These are phyloP conservation scores for Sophora flavescens DNA, from an alignment of 306 rosid genomes.

Conservation along the genomic window DNA sequence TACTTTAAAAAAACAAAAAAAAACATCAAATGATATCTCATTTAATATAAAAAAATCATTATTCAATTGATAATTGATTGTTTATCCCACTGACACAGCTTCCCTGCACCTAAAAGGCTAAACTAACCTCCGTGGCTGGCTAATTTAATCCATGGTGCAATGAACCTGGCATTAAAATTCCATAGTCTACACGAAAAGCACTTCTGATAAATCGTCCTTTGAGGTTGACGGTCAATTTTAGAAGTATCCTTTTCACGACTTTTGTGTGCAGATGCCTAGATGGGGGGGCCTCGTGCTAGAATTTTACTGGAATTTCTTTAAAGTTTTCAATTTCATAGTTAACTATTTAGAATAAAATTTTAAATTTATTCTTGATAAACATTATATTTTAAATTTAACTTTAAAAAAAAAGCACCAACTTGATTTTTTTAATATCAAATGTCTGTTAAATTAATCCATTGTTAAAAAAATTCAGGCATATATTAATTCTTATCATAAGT, in stretches of 20 bases:
- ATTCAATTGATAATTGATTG: too few relatives aligned
- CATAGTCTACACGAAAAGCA: neutral
- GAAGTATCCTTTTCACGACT: constrained; percentile 35
- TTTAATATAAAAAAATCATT: too few relatives aligned
- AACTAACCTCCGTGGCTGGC: neutral
- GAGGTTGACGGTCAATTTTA: constrained; percentile 20
- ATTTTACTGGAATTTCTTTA: neutral
- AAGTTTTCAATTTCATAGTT: neutral
- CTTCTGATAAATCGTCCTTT: constrained; percentile 15
- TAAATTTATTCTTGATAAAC: too few relatives aligned
- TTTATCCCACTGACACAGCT: neutral
- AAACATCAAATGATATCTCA: too few relatives aligned
- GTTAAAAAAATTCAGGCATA: too few relatives aligned
- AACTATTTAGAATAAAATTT: too few relatives aligned
- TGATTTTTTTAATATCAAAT: too few relatives aligned
- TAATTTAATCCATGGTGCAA: constrained; percentile 12
- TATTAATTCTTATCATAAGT: too few relatives aligned
- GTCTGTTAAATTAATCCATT: too few relatives aligned
- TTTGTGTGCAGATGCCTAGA: neutral
- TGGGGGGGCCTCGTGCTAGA: constrained; percentile 14
- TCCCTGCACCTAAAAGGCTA: neutral
- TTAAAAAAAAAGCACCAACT: too few relatives aligned
- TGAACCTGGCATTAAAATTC: constrained; percentile 13
- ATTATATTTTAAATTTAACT: too few relatives aligned
- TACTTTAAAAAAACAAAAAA: too few relatives aligned